Evolutionary conservation across 441 rosid species (phyloP).

Genomic region (Adansonia rubrostipa): DNA sequence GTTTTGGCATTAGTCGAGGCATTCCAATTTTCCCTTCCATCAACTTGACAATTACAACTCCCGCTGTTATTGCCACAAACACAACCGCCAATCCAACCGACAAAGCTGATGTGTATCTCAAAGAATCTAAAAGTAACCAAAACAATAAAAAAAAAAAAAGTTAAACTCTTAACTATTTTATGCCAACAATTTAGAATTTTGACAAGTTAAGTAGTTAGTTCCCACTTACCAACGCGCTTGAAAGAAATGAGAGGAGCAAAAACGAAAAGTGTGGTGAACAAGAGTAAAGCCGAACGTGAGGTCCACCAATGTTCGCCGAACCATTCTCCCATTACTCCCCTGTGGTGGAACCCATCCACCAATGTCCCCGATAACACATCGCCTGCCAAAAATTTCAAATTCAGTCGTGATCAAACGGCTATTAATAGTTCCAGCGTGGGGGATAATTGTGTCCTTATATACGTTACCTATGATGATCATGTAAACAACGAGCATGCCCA

Average conservation of each 20-base stretch:
- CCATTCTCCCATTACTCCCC: slow-evolving; percentile 63
- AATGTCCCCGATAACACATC: slow-evolving; percentile 63
- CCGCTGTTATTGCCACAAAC: slow-evolving; percentile 64
- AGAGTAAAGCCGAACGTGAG: slow-evolving; percentile 47
- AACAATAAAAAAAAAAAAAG: not conserved
- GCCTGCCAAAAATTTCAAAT: slow-evolving; percentile 39
- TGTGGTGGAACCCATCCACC: slow-evolving; percentile 50
- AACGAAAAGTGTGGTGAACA: slow-evolving; percentile 54
- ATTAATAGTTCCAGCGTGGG: not conserved
- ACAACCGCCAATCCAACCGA: slow-evolving; percentile 62
- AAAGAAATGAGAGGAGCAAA: slow-evolving; percentile 62
- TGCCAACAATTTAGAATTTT: not conserved
- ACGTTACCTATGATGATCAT: slow-evolving; percentile 60
- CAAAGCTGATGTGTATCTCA: slow-evolving; percentile 67
- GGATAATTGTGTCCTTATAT: too few species aligned
- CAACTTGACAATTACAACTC: slow-evolving; percentile 49
- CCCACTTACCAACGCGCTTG: slow-evolving; percentile 50
- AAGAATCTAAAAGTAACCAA: slow-evolving; percentile 49
- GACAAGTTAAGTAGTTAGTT: slow-evolving; percentile 19
- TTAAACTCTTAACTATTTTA: not conserved
- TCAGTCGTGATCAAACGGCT: slow-evolving; percentile 13
- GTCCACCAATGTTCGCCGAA: slow-evolving; percentile 63
- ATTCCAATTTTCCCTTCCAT: slow-evolving; percentile 47
- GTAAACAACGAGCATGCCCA: slow-evolving; percentile 69
- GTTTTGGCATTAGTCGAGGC: slow-evolving; percentile 57